Conservation (phyloP, 179 eudicot species). For the Silene vulgaris region DNA sequence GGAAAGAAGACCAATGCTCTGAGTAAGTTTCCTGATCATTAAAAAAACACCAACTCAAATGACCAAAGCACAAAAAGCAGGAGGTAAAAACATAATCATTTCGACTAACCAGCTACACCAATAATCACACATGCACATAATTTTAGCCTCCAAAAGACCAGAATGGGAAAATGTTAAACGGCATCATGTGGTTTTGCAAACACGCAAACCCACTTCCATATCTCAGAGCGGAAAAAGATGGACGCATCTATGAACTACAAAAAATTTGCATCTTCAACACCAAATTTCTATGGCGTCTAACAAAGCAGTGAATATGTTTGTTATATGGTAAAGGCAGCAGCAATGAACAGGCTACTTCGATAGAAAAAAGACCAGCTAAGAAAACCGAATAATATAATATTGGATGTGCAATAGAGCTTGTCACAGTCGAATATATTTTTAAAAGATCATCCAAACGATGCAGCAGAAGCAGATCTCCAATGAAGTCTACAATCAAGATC, state of each 20-base stretch:
- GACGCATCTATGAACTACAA: neutral
- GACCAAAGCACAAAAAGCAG: neutral
- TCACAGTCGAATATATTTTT: too few relatives aligned
- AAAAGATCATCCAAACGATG: too few relatives aligned
- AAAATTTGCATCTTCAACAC: neutral
- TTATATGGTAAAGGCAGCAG: neutral
- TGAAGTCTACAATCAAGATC: too few relatives aligned
- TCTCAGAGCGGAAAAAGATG: slow-evolving; percentile 2
- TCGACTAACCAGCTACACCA: neutral
- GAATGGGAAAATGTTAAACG: neutral
- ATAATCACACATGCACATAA: neutral
- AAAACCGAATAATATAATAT: too few relatives aligned
- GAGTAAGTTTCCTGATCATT: slow-evolving; percentile 59
- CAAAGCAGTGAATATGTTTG: neutral
- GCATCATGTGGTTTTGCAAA: neutral
- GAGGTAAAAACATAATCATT: neutral
- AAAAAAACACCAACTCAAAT: neutral
- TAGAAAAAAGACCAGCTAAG: too few relatives aligned
- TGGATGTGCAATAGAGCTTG: too few relatives aligned
- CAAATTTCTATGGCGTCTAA: neutral
- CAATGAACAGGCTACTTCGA: too few relatives aligned
- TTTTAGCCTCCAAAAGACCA: slow-evolving; percentile 1
- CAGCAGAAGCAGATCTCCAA: too few relatives aligned
- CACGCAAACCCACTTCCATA: neutral
- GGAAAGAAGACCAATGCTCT: slow-evolving; percentile 83